phyloP scores from a whole-genome alignment of 768 basidiomycete genomes.

The Auriscalpium vulgare region DNA sequence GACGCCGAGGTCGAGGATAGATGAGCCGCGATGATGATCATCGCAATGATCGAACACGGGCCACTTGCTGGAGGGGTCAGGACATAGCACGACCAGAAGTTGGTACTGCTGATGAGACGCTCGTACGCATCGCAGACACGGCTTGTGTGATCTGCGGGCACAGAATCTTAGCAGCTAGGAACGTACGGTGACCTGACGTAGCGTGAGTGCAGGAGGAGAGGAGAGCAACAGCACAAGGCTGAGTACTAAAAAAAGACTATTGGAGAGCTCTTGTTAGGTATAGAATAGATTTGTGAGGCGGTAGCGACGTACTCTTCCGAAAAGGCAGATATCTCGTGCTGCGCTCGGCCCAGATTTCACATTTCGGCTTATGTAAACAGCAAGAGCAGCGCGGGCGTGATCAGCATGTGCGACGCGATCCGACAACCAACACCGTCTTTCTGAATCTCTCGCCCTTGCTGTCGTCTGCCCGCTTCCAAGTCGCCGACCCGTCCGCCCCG shows the following conservation, averaged over 20 bases:
- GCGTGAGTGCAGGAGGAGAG: conserved; percentile 73
- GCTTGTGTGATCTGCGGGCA: conserved; percentile 73
- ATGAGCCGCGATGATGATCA: conserved; percentile 53
- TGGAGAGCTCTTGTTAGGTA: conserved; percentile 1
- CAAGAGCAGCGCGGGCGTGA: conserved; percentile 72
- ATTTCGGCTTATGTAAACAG: too few relatives aligned
- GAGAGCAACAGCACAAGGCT: conserved; percentile 76
- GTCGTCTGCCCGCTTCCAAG: conserved; percentile 15
- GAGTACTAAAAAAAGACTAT: conserved; percentile 80
- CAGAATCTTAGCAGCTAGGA: not conserved
- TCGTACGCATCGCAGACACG: conserved; percentile 83
- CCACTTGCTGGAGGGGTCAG: conserved; percentile 84
- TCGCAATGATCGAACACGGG: conserved; percentile 64
- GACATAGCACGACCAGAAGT: conserved; percentile 89
- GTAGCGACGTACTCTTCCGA: conserved; percentile 62
- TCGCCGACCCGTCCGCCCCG: too few relatives aligned
- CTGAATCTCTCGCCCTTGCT: conserved; percentile 64
- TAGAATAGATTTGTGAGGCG: not conserved
- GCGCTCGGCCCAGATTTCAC: conserved; percentile 53
- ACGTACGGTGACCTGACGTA: conserved; percentile 32
- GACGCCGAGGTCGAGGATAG: conserved; percentile 15
- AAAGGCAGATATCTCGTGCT: conserved; percentile 52
- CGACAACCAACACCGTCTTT: conserved; percentile 79
- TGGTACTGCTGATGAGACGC: conserved; percentile 80
- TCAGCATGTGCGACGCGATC: conserved; percentile 78